Conservation (phyloP, 768 basidiomycete genomes). For the Clitopilus passeckerianus region DNA sequence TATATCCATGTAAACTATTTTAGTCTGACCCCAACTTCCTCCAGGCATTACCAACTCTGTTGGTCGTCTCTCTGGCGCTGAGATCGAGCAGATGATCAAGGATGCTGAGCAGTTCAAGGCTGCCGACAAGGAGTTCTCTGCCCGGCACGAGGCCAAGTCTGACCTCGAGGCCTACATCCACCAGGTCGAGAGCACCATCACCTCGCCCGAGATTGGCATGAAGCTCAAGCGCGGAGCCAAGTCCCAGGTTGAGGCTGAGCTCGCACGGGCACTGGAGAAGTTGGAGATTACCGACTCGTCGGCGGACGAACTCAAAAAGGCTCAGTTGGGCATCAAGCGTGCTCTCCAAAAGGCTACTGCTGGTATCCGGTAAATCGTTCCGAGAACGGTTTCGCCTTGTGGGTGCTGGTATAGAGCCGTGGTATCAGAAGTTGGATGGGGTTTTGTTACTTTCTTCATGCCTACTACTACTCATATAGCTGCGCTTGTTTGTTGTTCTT, state of each 20-base stretch:
- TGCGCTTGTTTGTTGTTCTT: slow-evolving; percentile 16
- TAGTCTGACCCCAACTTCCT: slow-evolving; percentile 10
- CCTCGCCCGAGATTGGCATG: slow-evolving; percentile 94
- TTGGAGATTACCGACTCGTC: slow-evolving; percentile 95
- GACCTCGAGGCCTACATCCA: slow-evolving; percentile 98
- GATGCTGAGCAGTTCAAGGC: slow-evolving; percentile 97
- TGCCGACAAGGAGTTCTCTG: slow-evolving; percentile 96
- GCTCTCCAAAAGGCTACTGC: slow-evolving; percentile 97
- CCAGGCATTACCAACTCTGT: slow-evolving; percentile 97
- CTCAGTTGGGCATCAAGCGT: slow-evolving; percentile 92
- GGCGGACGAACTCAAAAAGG: slow-evolving; percentile 93
- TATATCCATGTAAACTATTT: neutral
- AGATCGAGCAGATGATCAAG: slow-evolving; percentile 99
- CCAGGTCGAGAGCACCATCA: slow-evolving; percentile 94
- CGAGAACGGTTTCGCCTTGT: slow-evolving; percentile 8
- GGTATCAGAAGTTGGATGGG: slow-evolving; percentile 4
- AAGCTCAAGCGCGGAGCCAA: slow-evolving; percentile 98
- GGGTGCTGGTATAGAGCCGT: slow-evolving; percentile 3
- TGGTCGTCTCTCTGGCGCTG: slow-evolving; percentile 92
- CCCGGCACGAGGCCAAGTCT: slow-evolving; percentile 96
- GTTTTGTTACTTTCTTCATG: slow-evolving; percentile 10
- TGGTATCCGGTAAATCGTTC: slow-evolving; percentile 64
- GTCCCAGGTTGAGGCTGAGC: slow-evolving; percentile 92
- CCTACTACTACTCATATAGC: slow-evolving; percentile 1
- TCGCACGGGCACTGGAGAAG: slow-evolving; percentile 97